A percentile compares a stretch with the other conserved stretches of the same genome.
phyloP scores from a whole-genome alignment of 306 rosid genomes.

The Fagus crenata region DNA sequence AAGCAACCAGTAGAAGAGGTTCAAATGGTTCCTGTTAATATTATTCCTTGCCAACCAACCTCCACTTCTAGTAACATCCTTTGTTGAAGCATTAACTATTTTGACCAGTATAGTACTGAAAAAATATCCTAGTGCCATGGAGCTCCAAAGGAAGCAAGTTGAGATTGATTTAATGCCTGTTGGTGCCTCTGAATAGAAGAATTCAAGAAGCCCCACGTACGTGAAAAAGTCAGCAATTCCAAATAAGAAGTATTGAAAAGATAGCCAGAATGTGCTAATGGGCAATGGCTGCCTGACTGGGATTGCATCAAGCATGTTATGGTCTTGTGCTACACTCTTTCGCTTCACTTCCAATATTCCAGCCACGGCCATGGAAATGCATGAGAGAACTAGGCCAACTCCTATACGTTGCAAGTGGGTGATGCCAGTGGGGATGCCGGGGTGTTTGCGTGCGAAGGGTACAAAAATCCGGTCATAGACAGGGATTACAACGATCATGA shows the following conservation, averaged over 20 bases:
- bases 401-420: slow-evolving; percentile 82
- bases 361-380: slow-evolving; percentile 81
- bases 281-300: slow-evolving; percentile 73
- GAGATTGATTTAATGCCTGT: slow-evolving; percentile 69
- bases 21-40: slow-evolving; percentile 73
- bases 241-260: slow-evolving; percentile 81
- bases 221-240: slow-evolving; percentile 94
- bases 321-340: slow-evolving; percentile 64
- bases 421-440: slow-evolving; percentile 72
- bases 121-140: slow-evolving; percentile 89
- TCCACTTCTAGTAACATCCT: slow-evolving; percentile 44
- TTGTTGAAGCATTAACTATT: slow-evolving; percentile 65
- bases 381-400: slow-evolving; percentile 77
- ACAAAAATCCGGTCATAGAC: slow-evolving; percentile 69
- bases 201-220: slow-evolving; percentile 79
- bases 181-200: slow-evolving; percentile 94
- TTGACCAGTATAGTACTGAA: slow-evolving; percentile 72
- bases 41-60: slow-evolving; percentile 91
- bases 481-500: slow-evolving; percentile 63
- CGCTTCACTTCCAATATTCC: slow-evolving; percentile 65
- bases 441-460: slow-evolving; percentile 55
- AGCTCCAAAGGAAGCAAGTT: slow-evolving; percentile 84
- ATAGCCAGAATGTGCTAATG: slow-evolving; percentile 82
- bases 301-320: slow-evolving; percentile 64
- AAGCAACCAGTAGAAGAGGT: slow-evolving; percentile 75